phyloP scores from a whole-genome alignment of 805 yeast genomes.

The Monosporozyma siamensis region DNA sequence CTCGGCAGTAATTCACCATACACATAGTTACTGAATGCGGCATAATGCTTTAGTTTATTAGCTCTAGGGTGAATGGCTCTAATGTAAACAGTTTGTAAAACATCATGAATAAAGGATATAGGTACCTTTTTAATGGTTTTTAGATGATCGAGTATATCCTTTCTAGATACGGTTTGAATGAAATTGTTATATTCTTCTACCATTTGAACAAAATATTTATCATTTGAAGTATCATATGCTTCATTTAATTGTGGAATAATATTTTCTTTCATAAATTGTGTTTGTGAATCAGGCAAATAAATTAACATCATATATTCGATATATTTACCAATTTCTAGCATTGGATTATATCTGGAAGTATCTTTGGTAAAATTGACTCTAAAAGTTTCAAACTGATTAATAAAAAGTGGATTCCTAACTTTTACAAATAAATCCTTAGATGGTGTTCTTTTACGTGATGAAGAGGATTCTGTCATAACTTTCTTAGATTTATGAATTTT shows the following conservation, averaged over 20 bases:
- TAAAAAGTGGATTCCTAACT: slow-evolving; percentile 17
- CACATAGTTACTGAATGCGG: slow-evolving; percentile 82
- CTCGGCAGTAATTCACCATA: slow-evolving; percentile 85
- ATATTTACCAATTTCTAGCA: slow-evolving; percentile 27
- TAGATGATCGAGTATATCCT: slow-evolving; percentile 28
- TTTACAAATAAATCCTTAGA: slow-evolving; percentile 5
- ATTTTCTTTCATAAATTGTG: slow-evolving; percentile 5
- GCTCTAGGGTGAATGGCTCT: slow-evolving; percentile 74
- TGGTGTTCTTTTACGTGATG: background rate
- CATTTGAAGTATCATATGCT: slow-evolving; percentile 24
- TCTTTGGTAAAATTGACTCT: slow-evolving; percentile 15
- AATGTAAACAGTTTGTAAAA: slow-evolving; percentile 63
- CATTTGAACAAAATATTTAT: slow-evolving; percentile 21
- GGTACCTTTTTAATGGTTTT: slow-evolving; percentile 29
- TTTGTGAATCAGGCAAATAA: slow-evolving; percentile 17
- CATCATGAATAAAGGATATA: slow-evolving; percentile 44
- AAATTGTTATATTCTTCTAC: slow-evolving; percentile 39
- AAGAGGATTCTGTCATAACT: too few species aligned
- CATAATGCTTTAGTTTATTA: slow-evolving; percentile 53
- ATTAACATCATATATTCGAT: slow-evolving; percentile 22
- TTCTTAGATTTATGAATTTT: background rate
- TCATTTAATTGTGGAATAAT: slow-evolving; percentile 17
- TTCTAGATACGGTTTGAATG: slow-evolving; percentile 30
- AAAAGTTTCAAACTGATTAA: slow-evolving; percentile 20
- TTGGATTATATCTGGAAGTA: slow-evolving; percentile 21